These are phyloP conservation scores for Tephrocybe rancida DNA, from an alignment of 768 basidiomycete species.

Conservation along the genomic window DNA sequence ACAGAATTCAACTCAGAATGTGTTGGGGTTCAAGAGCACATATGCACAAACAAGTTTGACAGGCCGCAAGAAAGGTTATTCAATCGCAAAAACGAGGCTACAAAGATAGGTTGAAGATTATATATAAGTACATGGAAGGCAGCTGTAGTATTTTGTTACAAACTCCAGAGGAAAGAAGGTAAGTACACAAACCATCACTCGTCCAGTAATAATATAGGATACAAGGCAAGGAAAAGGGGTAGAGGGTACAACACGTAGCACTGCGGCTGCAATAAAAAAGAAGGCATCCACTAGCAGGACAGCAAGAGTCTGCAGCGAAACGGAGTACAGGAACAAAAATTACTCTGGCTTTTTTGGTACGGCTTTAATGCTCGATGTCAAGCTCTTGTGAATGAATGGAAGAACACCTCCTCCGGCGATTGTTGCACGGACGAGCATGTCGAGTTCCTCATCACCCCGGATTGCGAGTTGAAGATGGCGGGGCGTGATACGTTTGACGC, in stretches of 20 bases:
- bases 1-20: not conserved
- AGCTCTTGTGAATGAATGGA: slow-evolving; percentile 87
- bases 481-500: slow-evolving; percentile 95
- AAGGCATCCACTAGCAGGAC: not conserved
- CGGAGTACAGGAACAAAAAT: not conserved
- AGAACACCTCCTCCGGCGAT: slow-evolving; percentile 90
- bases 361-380: slow-evolving; percentile 57
- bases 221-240: not conserved
- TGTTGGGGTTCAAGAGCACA: not conserved
- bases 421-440: slow-evolving; percentile 90
- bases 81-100: slow-evolving; percentile 6
- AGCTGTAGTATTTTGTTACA: slow-evolving; percentile 15
- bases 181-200: slow-evolving; percentile 12
- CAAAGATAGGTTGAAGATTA: slow-evolving; percentile 19
- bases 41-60: not conserved
- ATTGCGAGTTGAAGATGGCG: slow-evolving; percentile 96
- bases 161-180: slow-evolving; percentile 8
- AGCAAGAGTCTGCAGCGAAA: not conserved
- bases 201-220: slow-evolving; percentile 8
- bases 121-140: slow-evolving; percentile 16
- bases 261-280: slow-evolving; percentile 1
- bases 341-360: slow-evolving; percentile 48
- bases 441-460: slow-evolving; percentile 97
- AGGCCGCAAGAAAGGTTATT: not conserved
- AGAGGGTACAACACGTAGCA: slow-evolving; percentile 2